Base-by-base conservation (phyloP, 192 early-diverging fungal species). In the Spizellomyces sp. region DNA sequence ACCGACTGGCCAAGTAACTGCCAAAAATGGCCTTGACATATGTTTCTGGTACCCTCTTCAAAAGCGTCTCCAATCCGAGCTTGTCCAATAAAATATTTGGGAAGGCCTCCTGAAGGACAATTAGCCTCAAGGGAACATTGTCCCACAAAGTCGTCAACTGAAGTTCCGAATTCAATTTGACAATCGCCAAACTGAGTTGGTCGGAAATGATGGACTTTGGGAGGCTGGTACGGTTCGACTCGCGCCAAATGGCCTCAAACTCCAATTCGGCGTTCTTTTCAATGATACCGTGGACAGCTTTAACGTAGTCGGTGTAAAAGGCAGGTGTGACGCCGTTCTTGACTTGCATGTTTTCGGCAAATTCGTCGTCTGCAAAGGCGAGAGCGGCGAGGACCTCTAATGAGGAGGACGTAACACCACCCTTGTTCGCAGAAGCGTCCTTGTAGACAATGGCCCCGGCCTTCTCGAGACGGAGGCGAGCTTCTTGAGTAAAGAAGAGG, bases 401-500 rank as follows among this genome's bases (percentile, higher is more conserved):
- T 10, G 95, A 98, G 5, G 95, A 96, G 42, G 96, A 99, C 0
- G 96, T 99, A 41, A 99, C 96, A 81, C 96, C 96, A 66, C 96
- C 96, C 87, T 99, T 99, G 87, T 99, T 99, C 76, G 96, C 96
- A 12, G 96, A 99, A 21, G 96, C 94, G 76, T 99, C 96, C 87
- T 99, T 99, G 88, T 96, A 98, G 64, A 98, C 87, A 55, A 96
- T 87, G 58, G 90, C 91, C 62, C 96, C 96, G 58, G 92, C 91
- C 83, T 95, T 93, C 76, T 99, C 96, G 12, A 99, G 87, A 21
- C 93, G 90, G 55, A 99, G 88, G 82, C 96, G 95, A 8, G 96
- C 95, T 79, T 98, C 95, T 71, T 98, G 96, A 17, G 96, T 99
- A 64, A 99, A 94, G 90, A 99, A 99, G 71, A 99, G 80, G 86